Evolutionary conservation across 192 early-diverging fungal genomes (phyloP).

Genomic region (Irineochytrium annulatum): DNA sequence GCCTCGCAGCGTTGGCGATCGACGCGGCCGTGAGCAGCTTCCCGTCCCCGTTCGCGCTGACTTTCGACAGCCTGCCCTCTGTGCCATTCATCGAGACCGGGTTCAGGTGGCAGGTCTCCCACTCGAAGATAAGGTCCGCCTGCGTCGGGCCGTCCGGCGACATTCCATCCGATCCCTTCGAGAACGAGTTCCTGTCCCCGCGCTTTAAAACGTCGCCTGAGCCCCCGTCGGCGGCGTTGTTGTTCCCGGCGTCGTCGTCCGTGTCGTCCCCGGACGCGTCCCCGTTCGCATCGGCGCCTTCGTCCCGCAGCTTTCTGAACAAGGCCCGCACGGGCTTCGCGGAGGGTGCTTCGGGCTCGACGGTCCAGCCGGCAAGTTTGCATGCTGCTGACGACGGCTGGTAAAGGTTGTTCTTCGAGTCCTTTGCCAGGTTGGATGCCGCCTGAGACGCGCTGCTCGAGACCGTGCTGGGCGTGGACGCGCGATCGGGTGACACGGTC

Average conservation of each 20-base stretch:
- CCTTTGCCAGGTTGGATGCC: slow-evolving; percentile 6
- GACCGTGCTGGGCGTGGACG: too few species aligned
- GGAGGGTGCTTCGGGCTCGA: slow-evolving; percentile 8
- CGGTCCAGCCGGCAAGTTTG: slow-evolving; percentile 22
- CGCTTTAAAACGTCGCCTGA: not conserved
- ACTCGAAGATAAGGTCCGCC: slow-evolving; percentile 4
- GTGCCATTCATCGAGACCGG: slow-evolving; percentile 20
- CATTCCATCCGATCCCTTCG: too few species aligned
- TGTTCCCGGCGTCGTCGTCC: too few species aligned
- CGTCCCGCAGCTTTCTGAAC: not conserved
- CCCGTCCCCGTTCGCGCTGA: too few species aligned
- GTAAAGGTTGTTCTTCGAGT: slow-evolving; percentile 27
- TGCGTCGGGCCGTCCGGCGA: not conserved
- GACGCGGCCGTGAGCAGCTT: not conserved
- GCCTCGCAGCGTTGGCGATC: not conserved
- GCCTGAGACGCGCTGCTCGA: too few species aligned
- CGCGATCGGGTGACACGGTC: too few species aligned
- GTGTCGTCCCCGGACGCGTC: too few species aligned
- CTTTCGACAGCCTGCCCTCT: not conserved
- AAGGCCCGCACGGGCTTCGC: not conserved
- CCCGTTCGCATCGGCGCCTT: slow-evolving; percentile 15
- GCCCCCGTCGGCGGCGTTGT: not conserved
- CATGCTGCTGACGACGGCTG: slow-evolving; percentile 23
- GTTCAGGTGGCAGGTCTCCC: slow-evolving; percentile 23
- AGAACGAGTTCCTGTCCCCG: not conserved